phyloP scores from a whole-genome alignment of 2,329 filamentous ascomycete genomes.

The Fusarium bactridioides region DNA sequence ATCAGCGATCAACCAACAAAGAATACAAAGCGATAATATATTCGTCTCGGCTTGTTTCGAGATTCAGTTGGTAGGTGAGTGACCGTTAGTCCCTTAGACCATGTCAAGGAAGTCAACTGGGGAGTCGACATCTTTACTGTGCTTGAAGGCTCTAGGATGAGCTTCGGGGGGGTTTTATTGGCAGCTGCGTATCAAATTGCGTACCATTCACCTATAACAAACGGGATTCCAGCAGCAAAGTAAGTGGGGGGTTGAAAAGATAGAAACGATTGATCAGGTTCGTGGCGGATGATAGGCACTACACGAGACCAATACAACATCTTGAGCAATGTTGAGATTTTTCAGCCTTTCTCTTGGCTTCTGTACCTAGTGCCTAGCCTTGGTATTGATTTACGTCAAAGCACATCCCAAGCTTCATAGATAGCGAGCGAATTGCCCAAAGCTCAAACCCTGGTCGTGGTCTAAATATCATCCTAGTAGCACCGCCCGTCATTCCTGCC shows the following conservation, averaged over 20 bases:
- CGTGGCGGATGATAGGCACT: background rate
- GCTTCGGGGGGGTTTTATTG: too few relatives aligned
- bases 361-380: background rate
- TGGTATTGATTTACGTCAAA: background rate
- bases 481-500: constrained; percentile 14
- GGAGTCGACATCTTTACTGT: background rate
- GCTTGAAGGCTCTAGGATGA: background rate
- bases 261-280: background rate
- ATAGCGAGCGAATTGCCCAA: background rate
- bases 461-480: background rate
- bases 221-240: background rate
- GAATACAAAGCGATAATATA: background rate
- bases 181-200: background rate
- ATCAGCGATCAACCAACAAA: background rate
- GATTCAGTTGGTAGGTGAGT: background rate
- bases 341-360: background rate
- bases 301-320: background rate
- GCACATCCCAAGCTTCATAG: background rate
- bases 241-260: background rate
- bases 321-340: background rate
- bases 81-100: background rate
- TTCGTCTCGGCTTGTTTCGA: background rate
- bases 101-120: background rate
- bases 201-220: background rate
- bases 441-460: background rate